A percentile compares a stretch with the other conserved stretches of the same genome.
These are phyloP conservation scores for Diutina neorugosa DNA, from an alignment of 1,139 yeast species.

Conservation along the genomic window DNA sequence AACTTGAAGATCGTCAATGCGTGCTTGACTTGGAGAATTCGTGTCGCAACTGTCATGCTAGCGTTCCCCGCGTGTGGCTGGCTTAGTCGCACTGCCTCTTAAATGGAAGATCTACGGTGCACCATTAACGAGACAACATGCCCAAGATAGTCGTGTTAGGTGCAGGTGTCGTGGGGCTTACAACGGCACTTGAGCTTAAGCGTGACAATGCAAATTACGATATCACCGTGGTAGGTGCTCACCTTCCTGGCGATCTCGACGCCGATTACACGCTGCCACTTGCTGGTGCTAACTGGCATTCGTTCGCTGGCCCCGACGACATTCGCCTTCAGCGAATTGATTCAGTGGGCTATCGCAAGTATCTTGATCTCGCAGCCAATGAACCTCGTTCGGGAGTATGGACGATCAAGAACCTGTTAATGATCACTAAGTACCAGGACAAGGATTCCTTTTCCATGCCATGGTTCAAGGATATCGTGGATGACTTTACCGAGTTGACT, in stretches of 20 bases:
- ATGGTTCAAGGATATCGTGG: conserved; percentile 35
- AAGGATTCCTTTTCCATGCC: conserved; percentile 17
- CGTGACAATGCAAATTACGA: conserved; percentile 5
- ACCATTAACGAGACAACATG: not conserved
- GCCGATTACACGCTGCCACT: conserved; percentile 9
- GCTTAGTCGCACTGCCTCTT: not conserved
- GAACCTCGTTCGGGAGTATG: conserved; percentile 37
- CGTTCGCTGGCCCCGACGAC: conserved; percentile 7
- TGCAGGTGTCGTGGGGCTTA: conserved; percentile 4
- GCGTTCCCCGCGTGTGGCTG: not conserved
- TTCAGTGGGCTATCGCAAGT: conserved; percentile 24
- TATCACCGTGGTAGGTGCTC: conserved; percentile 8
- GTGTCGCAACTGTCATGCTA: not conserved
- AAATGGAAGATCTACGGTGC: not conserved
- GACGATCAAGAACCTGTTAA: conserved; percentile 16
- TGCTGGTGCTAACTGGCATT: conserved; percentile 11
- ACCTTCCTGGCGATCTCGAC: conserved; percentile 9
- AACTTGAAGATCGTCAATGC: not conserved
- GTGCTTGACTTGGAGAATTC: not conserved
- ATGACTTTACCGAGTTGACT: conserved; percentile 10
- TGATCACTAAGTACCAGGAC: conserved; percentile 17
- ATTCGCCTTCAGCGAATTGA: conserved; percentile 18
- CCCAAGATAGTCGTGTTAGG: conserved; percentile 1
- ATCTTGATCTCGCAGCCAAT: conserved; percentile 23
- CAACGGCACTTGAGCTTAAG: conserved; percentile 5